These are phyloP conservation scores for Penicillium crustosum DNA, from an alignment of 2,329 filamentous ascomycete genomes.

Conservation along the genomic window DNA sequence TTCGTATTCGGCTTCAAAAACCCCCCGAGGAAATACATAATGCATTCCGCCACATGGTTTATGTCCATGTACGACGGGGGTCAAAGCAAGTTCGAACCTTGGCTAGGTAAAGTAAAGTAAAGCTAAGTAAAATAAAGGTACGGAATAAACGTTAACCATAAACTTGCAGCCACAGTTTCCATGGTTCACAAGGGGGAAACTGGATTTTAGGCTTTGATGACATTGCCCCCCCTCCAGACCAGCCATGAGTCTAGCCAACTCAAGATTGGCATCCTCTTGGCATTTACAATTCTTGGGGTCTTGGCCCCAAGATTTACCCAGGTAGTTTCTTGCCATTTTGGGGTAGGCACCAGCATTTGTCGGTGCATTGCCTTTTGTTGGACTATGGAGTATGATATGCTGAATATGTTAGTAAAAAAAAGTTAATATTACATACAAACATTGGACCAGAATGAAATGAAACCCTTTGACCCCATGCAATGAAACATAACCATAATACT, in stretches of 20 bases:
- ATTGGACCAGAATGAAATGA: background rate
- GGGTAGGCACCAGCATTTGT: conserved; percentile 14
- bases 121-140: conserved; percentile 9
- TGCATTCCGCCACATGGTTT: conserved; percentile 26
- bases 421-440: background rate
- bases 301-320: conserved; percentile 10
- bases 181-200: conserved; percentile 14
- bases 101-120: conserved; percentile 2
- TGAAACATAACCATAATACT: conserved; percentile 2
- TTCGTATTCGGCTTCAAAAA: conserved; percentile 24
- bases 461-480: conserved; percentile 2
- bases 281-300: conserved; percentile 17
- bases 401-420: background rate
- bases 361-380: background rate
- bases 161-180: conserved; percentile 8
- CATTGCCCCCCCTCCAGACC: conserved; percentile 3
- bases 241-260: conserved; percentile 1
- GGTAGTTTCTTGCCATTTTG: background rate
- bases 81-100: background rate
- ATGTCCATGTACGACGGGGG: conserved; percentile 14
- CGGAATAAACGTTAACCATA: conserved; percentile 8
- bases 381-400: background rate
- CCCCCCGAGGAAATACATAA: conserved; percentile 17
- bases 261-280: conserved; percentile 17
- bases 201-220: conserved; percentile 26